These are phyloP conservation scores for Nicotiana benthamiana DNA, from an alignment of 257 asterid species.

Conservation along the genomic window DNA sequence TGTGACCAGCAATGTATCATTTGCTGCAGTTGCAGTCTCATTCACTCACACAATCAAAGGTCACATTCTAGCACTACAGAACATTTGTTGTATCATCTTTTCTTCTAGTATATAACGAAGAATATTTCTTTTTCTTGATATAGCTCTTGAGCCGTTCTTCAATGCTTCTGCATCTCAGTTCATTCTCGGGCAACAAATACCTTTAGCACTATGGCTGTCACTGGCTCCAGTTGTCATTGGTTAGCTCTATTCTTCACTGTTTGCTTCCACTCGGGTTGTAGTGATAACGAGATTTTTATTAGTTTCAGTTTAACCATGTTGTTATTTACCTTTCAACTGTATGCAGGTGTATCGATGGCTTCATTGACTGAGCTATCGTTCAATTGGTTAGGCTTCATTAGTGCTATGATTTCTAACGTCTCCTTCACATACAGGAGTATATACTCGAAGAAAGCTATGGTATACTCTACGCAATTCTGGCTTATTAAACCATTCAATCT, in stretches of 20 bases:
- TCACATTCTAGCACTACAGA: neutral
- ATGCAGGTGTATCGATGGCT: conserved; percentile 99
- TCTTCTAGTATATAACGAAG: neutral
- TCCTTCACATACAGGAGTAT: conserved; percentile 99
- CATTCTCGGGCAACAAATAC: conserved; percentile 89
- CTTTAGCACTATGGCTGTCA: conserved; percentile 76
- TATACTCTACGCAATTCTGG: conserved; percentile 12
- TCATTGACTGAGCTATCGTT: conserved; percentile 91
- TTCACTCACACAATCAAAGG: conserved; percentile 96
- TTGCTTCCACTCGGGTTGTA: neutral
- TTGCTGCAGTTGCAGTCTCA: conserved; percentile 90
- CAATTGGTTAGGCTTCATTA: conserved; percentile 87
- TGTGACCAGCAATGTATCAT: conserved; percentile 72
- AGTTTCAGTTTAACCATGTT: neutral
- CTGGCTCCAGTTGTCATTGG: conserved; percentile 95
- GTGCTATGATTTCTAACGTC: conserved; percentile 99
- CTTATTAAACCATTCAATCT: neutral
- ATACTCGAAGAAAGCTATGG: conserved; percentile 99
- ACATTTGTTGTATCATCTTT: neutral
- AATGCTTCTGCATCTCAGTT: conserved; percentile 98
- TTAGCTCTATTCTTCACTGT: conserved; percentile 22
- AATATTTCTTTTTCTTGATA: conserved; percentile 7
- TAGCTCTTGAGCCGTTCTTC: conserved; percentile 99
- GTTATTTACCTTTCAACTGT: conserved; percentile 13
- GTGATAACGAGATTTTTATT: neutral